Percentiles rank a stretch among this genome's conserved stretches.
phyloP scores from a whole-genome alignment of 2,329 filamentous ascomycete species.

The Xylaria digitata region DNA sequence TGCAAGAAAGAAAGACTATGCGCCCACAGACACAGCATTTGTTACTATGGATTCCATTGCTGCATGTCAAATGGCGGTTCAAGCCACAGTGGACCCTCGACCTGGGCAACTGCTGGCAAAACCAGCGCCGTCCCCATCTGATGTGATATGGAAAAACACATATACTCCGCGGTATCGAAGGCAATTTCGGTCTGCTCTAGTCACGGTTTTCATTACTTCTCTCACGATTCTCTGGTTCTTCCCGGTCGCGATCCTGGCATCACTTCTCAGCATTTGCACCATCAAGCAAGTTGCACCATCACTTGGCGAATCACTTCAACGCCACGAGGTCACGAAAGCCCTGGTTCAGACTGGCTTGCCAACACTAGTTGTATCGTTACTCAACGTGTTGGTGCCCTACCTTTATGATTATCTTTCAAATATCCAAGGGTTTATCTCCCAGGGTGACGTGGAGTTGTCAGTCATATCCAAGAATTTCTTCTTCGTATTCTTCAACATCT shows the following conservation, averaged over 20 bases:
- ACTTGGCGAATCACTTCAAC: slow-evolving; percentile 73
- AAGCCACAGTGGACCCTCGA: slow-evolving; percentile 90
- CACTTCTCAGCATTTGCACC: slow-evolving; percentile 82
- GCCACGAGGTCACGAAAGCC: slow-evolving; percentile 76
- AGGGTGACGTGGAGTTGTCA: slow-evolving; percentile 92
- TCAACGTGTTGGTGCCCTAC: slow-evolving; percentile 92
- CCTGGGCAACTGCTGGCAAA: slow-evolving; percentile 88
- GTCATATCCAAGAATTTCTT: slow-evolving; percentile 99
- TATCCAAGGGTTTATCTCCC: slow-evolving; percentile 93
- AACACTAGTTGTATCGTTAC: slow-evolving; percentile 83
- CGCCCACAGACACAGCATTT: slow-evolving; percentile 86
- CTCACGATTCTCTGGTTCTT: slow-evolving; percentile 90
- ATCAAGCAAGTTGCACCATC: slow-evolving; percentile 78
- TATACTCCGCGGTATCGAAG: slow-evolving; percentile 81
- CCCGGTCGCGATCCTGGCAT: slow-evolving; percentile 82
- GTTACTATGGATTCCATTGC: slow-evolving; percentile 98
- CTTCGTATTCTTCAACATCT: slow-evolving; percentile 99
- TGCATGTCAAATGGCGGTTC: slow-evolving; percentile 93
- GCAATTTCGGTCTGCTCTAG: slow-evolving; percentile 81
- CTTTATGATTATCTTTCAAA: slow-evolving; percentile 94
- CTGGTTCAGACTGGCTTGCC: slow-evolving; percentile 89
- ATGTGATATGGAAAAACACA: slow-evolving; percentile 96
- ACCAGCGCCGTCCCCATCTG: slow-evolving; percentile 85
- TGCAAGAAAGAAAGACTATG: slow-evolving; percentile 80
- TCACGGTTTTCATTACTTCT: slow-evolving; percentile 84